Base-by-base conservation (phyloP, 208 protist genomes). In the Paratrypanosoma confusum region DNA sequence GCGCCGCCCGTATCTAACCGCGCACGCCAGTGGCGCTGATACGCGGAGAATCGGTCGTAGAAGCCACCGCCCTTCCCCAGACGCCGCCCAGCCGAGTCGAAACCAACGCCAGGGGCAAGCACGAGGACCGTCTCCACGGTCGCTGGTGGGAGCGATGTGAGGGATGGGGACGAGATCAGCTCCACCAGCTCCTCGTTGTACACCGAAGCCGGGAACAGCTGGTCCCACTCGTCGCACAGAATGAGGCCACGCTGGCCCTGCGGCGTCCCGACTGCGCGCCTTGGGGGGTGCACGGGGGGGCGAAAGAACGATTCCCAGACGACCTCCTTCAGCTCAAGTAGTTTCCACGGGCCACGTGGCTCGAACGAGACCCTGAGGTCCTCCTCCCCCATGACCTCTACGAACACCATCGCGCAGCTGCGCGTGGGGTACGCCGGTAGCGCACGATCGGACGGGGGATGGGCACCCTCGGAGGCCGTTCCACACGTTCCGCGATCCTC, bases 51-150 rank as follows among this genome's bases (percentile, higher is more conserved):
- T 13, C 73, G 60, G 53, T 93, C 83, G 59, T 93, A 93, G 59
- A 71, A 93, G 16, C 83, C 83, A 26, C 83, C 61, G n/a, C 83
- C 83, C 31, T 89, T 89, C 33, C 83, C 83, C 0, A 89, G 54
- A 3, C 83, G 57, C 1, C 23, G 35, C 5, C 55, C 63, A n/a
- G 41, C 11, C 14, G 20, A 14, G 42, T 74, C 52, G 49, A 93
- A 93, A 31, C 58, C 46, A 16, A 89, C 80, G 3, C 80, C 80
- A n/a, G 83, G 79, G 3, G 66, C 34, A 7, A 93, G 48, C 17
- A 85, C 66, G 8, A 92, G 18, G 14, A 73, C 28, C 41, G 33
- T 27, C 2, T 14, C 4, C 13, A 18, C n/a, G 6, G 5, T 14
- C 28, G 32, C 2, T 29, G 22, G 16, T 36, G 39, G 38, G 5